A percentile compares a stretch with the other conserved stretches of the same genome.
These are phyloP conservation scores for Coriaria nepalensis DNA, from an alignment of 306 rosid genomes.

Conservation along the genomic window DNA sequence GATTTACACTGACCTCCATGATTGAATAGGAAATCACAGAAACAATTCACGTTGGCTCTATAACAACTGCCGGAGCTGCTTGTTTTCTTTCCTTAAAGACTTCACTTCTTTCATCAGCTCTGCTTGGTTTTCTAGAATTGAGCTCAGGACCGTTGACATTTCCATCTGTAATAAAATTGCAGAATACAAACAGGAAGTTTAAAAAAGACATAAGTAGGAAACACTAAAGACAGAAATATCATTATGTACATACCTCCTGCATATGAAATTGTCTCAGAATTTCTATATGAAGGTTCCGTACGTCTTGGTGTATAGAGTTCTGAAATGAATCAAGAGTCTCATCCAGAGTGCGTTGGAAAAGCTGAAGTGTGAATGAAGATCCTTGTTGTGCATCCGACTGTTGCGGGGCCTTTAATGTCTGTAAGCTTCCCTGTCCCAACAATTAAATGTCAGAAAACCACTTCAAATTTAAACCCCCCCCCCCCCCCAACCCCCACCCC, in stretches of 20 bases:
- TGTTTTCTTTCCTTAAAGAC: conserved; percentile 76
- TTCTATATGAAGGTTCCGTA: conserved; percentile 95
- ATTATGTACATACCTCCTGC: conserved; percentile 67
- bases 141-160: conserved; percentile 42
- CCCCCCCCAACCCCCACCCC: background rate
- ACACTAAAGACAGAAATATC: conserved; percentile 1
- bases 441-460: conserved; percentile 11
- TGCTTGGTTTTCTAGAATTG: conserved; percentile 75
- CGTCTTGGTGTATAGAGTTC: conserved; percentile 82
- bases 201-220: background rate
- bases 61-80: conserved; percentile 79
- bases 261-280: conserved; percentile 80
- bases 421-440: conserved; percentile 53
- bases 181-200: conserved; percentile 10
- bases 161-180: conserved; percentile 41
- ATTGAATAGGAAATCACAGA: too few relatives aligned
- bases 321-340: conserved; percentile 78
- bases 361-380: conserved; percentile 77
- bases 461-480: background rate
- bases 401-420: conserved; percentile 40
- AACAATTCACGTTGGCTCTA: conserved; percentile 25
- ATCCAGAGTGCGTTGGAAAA: conserved; percentile 80
- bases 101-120: conserved; percentile 77
- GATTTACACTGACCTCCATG: too few relatives aligned
- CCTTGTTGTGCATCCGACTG: conserved; percentile 72